phyloP scores from a whole-genome alignment of 805 yeast genomes.

The Debaryomyces tyrocola region DNA sequence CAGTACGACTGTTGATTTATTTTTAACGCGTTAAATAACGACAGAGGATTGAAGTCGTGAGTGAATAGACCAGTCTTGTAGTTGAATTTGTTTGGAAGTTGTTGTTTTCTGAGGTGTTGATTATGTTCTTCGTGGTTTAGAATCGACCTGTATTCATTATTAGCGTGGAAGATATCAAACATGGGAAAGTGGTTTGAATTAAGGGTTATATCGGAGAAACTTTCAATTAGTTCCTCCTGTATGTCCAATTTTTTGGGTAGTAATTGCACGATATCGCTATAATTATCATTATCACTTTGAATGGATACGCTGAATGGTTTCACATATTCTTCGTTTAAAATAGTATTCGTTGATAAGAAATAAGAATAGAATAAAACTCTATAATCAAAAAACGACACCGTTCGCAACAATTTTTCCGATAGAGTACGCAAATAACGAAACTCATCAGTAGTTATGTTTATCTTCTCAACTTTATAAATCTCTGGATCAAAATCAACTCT shows the following conservation, averaged over 20 bases:
- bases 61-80: slow-evolving; percentile 23
- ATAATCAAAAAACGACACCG: slow-evolving; percentile 33
- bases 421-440: slow-evolving; percentile 21
- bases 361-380: slow-evolving; percentile 28
- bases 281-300: slow-evolving; percentile 3
- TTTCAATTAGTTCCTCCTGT: slow-evolving; percentile 16
- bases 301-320: background rate
- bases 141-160: background rate
- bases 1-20: slow-evolving; percentile 9
- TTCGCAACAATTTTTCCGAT: slow-evolving; percentile 27
- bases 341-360: slow-evolving; percentile 19
- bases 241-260: slow-evolving; percentile 15
- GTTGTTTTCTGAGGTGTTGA: slow-evolving; percentile 6
- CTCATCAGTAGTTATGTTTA: slow-evolving; percentile 15
- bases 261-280: slow-evolving; percentile 15
- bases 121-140: slow-evolving; percentile 5
- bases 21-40: slow-evolving; percentile 8
- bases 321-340: slow-evolving; percentile 17
- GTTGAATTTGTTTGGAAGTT: slow-evolving; percentile 15
- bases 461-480: slow-evolving; percentile 16
- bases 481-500: slow-evolving; percentile 26
- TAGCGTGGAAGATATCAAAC: slow-evolving; percentile 9
- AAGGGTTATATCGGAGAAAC: slow-evolving; percentile 11
- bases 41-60: slow-evolving; percentile 26
- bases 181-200: slow-evolving; percentile 18